Conservation (phyloP, 768 basidiomycete species). For the Rhizopogon rudus region DNA sequence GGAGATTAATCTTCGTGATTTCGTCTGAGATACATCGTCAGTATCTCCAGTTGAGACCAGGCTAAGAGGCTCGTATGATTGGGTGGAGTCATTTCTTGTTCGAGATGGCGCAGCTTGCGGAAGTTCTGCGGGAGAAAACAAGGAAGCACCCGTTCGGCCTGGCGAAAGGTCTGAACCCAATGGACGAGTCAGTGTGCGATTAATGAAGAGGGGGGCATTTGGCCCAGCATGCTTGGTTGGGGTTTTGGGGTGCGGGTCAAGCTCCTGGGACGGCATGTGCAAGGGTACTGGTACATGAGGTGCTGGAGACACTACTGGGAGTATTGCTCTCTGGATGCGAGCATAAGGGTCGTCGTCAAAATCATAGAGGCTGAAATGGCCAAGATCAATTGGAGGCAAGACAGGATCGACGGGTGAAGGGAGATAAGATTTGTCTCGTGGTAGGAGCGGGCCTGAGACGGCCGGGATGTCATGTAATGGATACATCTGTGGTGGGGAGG, state of each 20-base stretch:
- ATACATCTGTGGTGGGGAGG: conserved; percentile 6
- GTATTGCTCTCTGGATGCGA: neutral
- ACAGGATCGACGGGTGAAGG: neutral
- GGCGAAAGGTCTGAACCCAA: neutral
- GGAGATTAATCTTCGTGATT: neutral
- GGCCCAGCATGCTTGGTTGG: neutral
- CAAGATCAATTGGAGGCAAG: neutral
- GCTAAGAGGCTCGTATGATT: too few relatives aligned
- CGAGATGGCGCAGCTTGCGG: neutral
- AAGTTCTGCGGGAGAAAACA: neutral
- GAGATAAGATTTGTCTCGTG: neutral
- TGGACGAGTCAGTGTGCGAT: neutral
- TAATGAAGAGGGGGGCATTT: neutral
- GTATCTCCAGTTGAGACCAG: neutral
- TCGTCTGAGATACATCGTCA: neutral
- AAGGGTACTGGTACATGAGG: neutral
- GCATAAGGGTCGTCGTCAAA: neutral
- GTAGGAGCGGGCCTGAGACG: neutral
- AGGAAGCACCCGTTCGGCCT: neutral
- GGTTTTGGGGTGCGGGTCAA: neutral
- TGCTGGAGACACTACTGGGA: neutral
- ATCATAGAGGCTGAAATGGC: neutral
- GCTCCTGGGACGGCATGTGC: neutral
- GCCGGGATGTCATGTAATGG: neutral
- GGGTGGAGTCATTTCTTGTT: too few relatives aligned